Evolutionary conservation across 2,329 filamentous ascomycete genomes (phyloP).

Genomic region (Trichoderma polysporum): DNA sequence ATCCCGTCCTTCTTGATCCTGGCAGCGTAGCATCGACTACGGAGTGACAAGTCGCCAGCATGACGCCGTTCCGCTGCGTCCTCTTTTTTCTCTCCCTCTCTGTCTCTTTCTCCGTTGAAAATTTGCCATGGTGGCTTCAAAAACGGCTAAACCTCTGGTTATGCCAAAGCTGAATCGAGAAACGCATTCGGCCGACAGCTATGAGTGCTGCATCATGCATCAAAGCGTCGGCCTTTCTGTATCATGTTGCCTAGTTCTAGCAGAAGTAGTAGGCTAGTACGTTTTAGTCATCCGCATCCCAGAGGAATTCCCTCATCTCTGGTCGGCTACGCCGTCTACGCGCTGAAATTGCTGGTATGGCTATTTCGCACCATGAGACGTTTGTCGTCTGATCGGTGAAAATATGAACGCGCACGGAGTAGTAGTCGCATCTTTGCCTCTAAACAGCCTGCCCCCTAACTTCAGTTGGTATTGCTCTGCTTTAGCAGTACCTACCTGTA

Average conservation of each 20-base stretch:
- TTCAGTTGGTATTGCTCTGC: neutral
- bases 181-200: neutral
- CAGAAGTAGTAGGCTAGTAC: neutral
- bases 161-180: conserved; percentile 6
- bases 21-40: neutral
- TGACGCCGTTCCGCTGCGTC: neutral
- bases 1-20: neutral
- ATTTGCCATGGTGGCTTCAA: neutral
- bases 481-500: neutral
- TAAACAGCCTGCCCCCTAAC: neutral
- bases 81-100: neutral
- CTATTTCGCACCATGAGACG: neutral
- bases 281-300: neutral
- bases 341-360: neutral
- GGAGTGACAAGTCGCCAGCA: neutral
- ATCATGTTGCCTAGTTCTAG: neutral
- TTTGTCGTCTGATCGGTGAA: neutral
- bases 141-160: neutral
- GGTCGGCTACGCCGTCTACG: neutral
- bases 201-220: conserved; percentile 12
- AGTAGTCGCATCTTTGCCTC: neutral
- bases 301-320: neutral
- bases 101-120: neutral
- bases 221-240: conserved; percentile 1
- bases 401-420: neutral